Base-by-base conservation (phyloP, 1,284 basidiomycete genomes). In the Abortiporus biennis region DNA sequence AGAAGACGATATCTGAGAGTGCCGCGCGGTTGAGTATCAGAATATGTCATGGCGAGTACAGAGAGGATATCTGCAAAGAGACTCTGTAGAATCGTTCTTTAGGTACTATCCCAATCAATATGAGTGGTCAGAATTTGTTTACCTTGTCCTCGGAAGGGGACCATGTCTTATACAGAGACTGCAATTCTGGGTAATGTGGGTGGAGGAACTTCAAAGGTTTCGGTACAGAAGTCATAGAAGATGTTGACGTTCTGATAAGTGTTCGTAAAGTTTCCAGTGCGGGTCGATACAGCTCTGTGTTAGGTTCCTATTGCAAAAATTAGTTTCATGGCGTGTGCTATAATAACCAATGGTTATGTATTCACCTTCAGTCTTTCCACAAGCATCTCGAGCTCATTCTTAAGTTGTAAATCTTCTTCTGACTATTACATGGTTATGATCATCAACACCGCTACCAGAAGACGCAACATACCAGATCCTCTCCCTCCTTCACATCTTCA, bases 1-100 rank as follows among this genome's bases (percentile, higher is more conserved):
- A 90, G 74, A 25, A 97, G 75, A 42, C 92, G 86, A 66, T 94
- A 97, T 53, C 82, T 81, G 21, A 99, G 83, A 1, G 96, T 99
- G 44, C 96, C 96, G 41, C 94, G 78, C 9, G 92, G 81, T 77
- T 92, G 69, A 13, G 92, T 96, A 67, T 99, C 95, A 4, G 94
- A 97, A 64, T 99, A 99, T 15, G 96, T 99, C 96, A 99, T 99
- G n/a, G 95, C 96, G 38, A 99, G 83, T 3, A 99, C 96, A 20
- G 95, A 98, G 23, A 99, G 78, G 48, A 99, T 97, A 53, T 98
- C 95, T n/a, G 94, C 93, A 56, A 99, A 94, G 24, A 97, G 78
- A 51, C 88, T 85, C 87, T 95, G 53, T 2, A 44, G 35, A 23
- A 40, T 16, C 41, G 36, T 50, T 41, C 55, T 48, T 35, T 38